A percentile compares a stretch with the other conserved stretches of the same genome.
These are phyloP conservation scores for Euphorbia pulcherrima DNA, from an alignment of 345 rosid genomes.

Conservation along the genomic window DNA sequence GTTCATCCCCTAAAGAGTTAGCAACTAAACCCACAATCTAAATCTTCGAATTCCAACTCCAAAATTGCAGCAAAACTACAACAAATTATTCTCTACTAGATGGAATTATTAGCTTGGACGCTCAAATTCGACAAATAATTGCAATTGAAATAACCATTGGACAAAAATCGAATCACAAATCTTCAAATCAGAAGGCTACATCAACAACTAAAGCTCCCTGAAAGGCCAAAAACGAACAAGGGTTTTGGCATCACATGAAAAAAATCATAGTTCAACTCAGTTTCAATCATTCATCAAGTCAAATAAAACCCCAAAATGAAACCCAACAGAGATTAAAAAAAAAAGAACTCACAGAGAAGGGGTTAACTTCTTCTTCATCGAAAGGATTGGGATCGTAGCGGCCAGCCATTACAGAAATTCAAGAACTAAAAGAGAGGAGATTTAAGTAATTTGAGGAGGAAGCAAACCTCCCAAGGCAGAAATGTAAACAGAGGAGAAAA, in stretches of 20 bases:
- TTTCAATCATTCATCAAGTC: constrained; percentile 3
- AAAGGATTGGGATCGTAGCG: constrained; percentile 83
- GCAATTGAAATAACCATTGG: neutral
- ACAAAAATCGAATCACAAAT: constrained; percentile 3
- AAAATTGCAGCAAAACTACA: neutral
- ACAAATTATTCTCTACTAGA: neutral
- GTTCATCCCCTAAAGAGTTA: neutral
- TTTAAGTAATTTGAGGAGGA: constrained; percentile 10
- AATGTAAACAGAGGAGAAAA: neutral
- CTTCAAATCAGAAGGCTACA: constrained; percentile 1
- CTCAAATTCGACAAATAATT: no score
- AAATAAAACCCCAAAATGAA: neutral
- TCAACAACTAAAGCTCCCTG: neutral
- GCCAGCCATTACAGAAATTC: constrained; percentile 53
- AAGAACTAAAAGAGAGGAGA: neutral
- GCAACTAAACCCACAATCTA: neutral
- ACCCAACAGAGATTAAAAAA: neutral
- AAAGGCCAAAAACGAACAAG: neutral
- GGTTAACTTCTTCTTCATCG: constrained; percentile 89
- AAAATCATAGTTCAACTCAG: constrained; percentile 8
- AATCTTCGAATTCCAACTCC: neutral
- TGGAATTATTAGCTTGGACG: neutral
- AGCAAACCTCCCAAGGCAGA: constrained; percentile 3
- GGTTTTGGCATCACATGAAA: neutral
- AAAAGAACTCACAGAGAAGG: constrained; percentile 80